Base-by-base conservation (phyloP, 352 stramenopile genomes). In the Proteromonas lacertae region DNA sequence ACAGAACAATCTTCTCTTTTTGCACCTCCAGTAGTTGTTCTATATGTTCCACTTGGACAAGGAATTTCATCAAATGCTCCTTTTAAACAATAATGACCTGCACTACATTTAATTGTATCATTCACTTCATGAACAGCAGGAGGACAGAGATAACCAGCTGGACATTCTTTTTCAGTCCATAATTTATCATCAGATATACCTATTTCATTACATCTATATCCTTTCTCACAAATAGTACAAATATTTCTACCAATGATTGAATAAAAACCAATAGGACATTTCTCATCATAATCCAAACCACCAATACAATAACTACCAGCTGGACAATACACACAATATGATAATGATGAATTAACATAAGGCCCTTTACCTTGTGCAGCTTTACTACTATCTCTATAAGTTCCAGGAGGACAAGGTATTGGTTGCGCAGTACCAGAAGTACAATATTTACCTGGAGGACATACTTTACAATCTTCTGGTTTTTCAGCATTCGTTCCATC, bases 61-160 rank as follows among this genome's bases (percentile, higher is more conserved):
- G 19, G 37, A 12, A 24, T 36, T 45, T 78, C 59, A 13, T 53
- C 66, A 8, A 48, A 47, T 2, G 60, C 62, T 2, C 66, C 67
- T 16, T 64, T 53, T 4, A 60, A 47, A 32, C 74, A 90, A 28
- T 58, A 80, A 44, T 63, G 72, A 3, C 73, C 72, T 8, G 60
- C 56, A 12, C 62, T 58, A 45, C 72, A 88, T 1, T 42, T 35
- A 10, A 63, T 59, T 8, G 30, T 34, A 4, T 57, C 69, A 1
- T 63, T 63, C 7, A 55, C 30, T 2, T 59, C 54, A 41, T 9
- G 20, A 24, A 14, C 34, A 14, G 9, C 12, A 7, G n/a, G n/a
- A 10, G 48, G 40, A 40, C 71, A 89, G 28, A 70, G 74, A 33
- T 25, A 37, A 0, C 73, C 57, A 10, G 42, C 29, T 18, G 57